Base-by-base conservation (phyloP, 2,329 filamentous ascomycete genomes). In the Ceratocystis cacaofunesta region DNA sequence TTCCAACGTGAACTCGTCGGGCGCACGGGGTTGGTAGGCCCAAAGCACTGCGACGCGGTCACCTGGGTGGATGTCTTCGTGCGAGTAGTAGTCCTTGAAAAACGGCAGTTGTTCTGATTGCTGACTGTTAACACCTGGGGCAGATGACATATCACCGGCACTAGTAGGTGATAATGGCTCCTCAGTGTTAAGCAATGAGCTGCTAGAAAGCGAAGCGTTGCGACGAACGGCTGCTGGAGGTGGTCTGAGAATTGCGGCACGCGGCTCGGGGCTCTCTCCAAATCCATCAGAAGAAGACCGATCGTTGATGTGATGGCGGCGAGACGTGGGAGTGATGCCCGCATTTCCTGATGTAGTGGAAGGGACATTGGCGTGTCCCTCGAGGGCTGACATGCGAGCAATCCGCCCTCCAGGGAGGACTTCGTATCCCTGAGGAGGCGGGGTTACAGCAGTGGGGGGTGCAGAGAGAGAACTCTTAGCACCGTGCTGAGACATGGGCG, bases 31-130 rank as follows among this genome's bases (percentile, higher is more conserved):
- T 71, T 96, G 90, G 75, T 99, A 99, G 1, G 94, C 92, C 94
- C 94, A 99, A 15, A 99, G 82, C 1, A 91, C 90, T 15, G 94
- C 84, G 52, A 99, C 92, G 67, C 88, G 87, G 71, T 97, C 92
- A 66, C 89, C 88, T 0, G 92, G 89, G 71, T 92, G 90, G 66
- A 99, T 96, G 71, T 97, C 92, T 71, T 97, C 94, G 70, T 92
- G 87, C 1, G 92, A 97, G 73, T 99, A 99, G 76, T 99, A 99
- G 75, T 99, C 94, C 73, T 96, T 96, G 84, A 99, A 99, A 73
- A 91, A 96, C 3, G 89, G 87, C 64, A 99, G 78, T 74, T 97
- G 94, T 75, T 99, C 94, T 0, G 92, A 97, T 73, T 96, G 91
- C 67, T 92, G 90, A 71, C 91, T 96, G 28, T 86, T 84, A 68